Percentiles rank a stretch among this genome's conserved stretches.
Evolutionary conservation across 2,329 filamentous ascomycete species (phyloP).

Genomic region (Xylariaceae sp.): DNA sequence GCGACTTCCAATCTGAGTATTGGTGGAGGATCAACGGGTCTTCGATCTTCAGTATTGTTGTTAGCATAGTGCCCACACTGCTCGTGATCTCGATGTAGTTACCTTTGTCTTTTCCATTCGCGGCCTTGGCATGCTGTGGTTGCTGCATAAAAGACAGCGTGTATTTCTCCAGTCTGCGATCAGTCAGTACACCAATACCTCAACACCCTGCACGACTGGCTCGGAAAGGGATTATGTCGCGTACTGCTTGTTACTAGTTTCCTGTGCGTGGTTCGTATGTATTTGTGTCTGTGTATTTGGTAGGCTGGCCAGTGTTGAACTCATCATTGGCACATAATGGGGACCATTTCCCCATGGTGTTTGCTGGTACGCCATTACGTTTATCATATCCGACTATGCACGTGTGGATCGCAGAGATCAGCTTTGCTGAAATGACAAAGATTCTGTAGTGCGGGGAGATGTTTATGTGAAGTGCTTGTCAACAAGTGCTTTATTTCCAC

Average conservation of each 20-base stretch:
- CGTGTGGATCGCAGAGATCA: background rate
- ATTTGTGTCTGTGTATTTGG: constrained; percentile 20
- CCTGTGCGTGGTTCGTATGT: constrained; percentile 12
- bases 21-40: constrained; percentile 83
- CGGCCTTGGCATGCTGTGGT: constrained; percentile 28
- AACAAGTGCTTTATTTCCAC: too few species aligned
- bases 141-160: constrained; percentile 29
- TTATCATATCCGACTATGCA: background rate
- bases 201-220: background rate
- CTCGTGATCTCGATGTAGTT: background rate
- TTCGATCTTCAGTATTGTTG: constrained; percentile 56
- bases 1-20: constrained; percentile 67
- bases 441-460: background rate
- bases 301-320: constrained; percentile 22
- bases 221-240: constrained; percentile 3
- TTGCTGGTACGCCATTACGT: constrained; percentile 27
- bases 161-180: constrained; percentile 24
- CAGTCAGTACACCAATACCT: constrained; percentile 2
- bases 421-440: background rate
- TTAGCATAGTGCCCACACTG: background rate
- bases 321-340: constrained; percentile 27
- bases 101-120: constrained; percentile 32
- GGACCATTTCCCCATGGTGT: constrained; percentile 23
- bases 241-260: constrained; percentile 22
- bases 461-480: too few species aligned